Conservation (phyloP, 2,329 filamentous ascomycete species). For the Bertia moriformis region DNA sequence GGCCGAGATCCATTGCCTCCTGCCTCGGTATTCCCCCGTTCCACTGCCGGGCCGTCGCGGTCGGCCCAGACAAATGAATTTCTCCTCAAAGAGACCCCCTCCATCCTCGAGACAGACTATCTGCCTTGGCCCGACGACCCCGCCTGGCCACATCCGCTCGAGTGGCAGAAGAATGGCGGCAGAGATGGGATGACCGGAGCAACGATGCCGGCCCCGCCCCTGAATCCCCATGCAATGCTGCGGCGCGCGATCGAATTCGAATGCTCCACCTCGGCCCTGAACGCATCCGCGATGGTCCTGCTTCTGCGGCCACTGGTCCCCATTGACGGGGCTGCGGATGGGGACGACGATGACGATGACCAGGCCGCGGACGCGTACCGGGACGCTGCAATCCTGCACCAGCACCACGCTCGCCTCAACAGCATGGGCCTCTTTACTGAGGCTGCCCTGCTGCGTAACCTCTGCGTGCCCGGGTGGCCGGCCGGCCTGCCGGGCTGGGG, state of each 20-base stretch:
- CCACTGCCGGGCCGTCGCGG: too few species aligned
- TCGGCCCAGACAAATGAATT: too few species aligned
- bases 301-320: slow-evolving; percentile 43
- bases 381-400: slow-evolving; percentile 38
- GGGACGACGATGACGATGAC: too few species aligned
- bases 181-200: slow-evolving; percentile 2
- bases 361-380: slow-evolving; percentile 37
- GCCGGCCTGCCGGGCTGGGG: slow-evolving; percentile 34
- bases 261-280: slow-evolving; percentile 36
- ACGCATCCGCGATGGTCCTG: slow-evolving; percentile 45
- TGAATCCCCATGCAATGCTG: slow-evolving; percentile 40
- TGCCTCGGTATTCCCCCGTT: too few species aligned
- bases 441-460: slow-evolving; percentile 43
- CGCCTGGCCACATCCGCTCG: slow-evolving; percentile 31
- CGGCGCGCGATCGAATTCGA: slow-evolving; percentile 40
- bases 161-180: slow-evolving; percentile 6
- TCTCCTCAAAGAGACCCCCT: too few species aligned
- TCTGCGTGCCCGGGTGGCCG: slow-evolving; percentile 43
- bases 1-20: too few species aligned
- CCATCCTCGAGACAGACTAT: too few species aligned
- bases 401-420: slow-evolving; percentile 45
- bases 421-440: slow-evolving; percentile 44
- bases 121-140: slow-evolving; percentile 43
- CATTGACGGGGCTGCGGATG: too few species aligned
- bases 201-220: slow-evolving; percentile 20